Evolutionary conservation across 2,329 filamentous ascomycete species (phyloP), one percentile per base, ranked within the genome.

Genomic region (Sarocladium kiliense): DNA sequence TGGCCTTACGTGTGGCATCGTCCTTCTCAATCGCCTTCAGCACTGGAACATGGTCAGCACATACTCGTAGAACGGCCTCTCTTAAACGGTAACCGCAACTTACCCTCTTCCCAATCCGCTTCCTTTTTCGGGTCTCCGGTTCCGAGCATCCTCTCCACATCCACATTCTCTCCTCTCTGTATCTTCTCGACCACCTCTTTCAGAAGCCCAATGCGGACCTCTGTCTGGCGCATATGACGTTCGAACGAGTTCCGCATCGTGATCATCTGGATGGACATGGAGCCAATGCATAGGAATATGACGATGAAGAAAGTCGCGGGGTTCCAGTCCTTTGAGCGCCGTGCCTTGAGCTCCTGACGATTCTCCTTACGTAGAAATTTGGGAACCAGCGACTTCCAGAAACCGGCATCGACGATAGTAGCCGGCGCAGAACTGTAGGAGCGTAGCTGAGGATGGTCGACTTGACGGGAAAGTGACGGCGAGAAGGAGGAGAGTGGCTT

Each of bases 261-360:
- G 65, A 99, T 87, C 79, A 94, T 89, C 64, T 97, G 89, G 63
- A 99, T 97, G 14, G 93, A 89, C 78, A 97, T 96, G 58, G 91
- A 96, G 3, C 95, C 95, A 60, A 97, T 93, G 59, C 97, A 79
- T 39, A 91, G 76, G 65, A 91, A 91, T 59, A 93, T 89, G 63
- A 86, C 76, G 62, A 93, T 89, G 69, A 86, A 94, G 65, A 91
- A 93, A 0, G 86, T 91, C 19, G 88, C 88, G 2, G 89, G 88
- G 62, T 93, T 93, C 85, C 87, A 89, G 62, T 84, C 81, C 65
- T 82, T 86, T 16, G 79, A 73, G 60, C 78, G 81, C 32, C 73
- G 25, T 23, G 45, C 70, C 63, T 73, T 72, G 41, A 59, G 63
- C 16, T 62, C 65, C 58, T 64, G 64, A 54, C 63, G 68, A 54